These are phyloP conservation scores for Steccherinum ochraceum DNA, from an alignment of 768 basidiomycete species.

Conservation along the genomic window DNA sequence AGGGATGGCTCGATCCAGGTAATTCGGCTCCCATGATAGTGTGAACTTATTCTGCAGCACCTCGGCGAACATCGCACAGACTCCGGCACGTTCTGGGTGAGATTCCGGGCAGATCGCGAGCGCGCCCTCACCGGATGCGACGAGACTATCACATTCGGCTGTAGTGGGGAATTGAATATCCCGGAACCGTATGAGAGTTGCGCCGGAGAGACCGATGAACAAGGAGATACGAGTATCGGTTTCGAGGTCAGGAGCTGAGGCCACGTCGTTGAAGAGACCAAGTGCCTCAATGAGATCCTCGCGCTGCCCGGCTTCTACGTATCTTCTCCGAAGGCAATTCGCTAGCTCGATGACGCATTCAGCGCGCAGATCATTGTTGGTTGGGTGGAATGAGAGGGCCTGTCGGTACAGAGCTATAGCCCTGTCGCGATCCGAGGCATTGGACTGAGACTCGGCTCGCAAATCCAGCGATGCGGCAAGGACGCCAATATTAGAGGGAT, in stretches of 20 bases:
- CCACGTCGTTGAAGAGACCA: background rate
- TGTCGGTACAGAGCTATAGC: background rate
- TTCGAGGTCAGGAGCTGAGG: background rate
- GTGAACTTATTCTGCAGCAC: background rate
- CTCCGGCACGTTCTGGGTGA: background rate
- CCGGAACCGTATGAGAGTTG: background rate
- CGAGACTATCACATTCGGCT: background rate
- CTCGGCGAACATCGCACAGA: background rate
- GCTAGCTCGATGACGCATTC: background rate
- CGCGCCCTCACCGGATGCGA: background rate
- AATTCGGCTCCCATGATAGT: background rate
- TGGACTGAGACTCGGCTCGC: background rate
- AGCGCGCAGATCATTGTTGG: background rate
- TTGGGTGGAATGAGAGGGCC: background rate
- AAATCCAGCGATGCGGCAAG: background rate
- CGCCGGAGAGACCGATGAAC: background rate
- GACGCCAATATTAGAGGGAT: background rate
- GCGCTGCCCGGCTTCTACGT: background rate
- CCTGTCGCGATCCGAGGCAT: background rate
- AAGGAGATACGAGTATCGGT: background rate
- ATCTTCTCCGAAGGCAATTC: background rate
- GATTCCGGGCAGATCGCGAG: background rate
- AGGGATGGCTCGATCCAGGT: conserved; percentile 1
- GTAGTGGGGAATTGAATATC: background rate
- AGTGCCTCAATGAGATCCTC: conserved; percentile 1